Percentiles rank a stretch among this genome's conserved stretches.
Conservation (phyloP, 2,329 filamentous ascomycete species). For the Byssothecium circinans region DNA sequence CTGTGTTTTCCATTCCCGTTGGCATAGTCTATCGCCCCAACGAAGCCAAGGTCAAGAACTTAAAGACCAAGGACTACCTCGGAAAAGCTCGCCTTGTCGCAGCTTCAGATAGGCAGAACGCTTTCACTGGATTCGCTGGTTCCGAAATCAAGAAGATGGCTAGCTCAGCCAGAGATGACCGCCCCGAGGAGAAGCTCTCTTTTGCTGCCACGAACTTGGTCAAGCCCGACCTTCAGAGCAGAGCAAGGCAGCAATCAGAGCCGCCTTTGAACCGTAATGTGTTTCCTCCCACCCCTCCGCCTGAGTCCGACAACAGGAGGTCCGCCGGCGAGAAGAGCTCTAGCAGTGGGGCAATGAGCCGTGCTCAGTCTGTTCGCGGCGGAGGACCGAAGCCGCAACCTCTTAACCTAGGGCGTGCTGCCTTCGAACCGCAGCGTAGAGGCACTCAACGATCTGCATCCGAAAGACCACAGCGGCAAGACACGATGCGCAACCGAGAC, state of each 20-base stretch:
- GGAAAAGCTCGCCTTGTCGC: conserved; percentile 94
- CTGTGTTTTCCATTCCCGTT: conserved; percentile 96
- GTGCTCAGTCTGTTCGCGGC: conserved; percentile 54
- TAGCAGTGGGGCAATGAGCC: conserved; percentile 43
- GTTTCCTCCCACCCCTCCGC: conserved; percentile 97
- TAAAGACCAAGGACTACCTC: conserved; percentile 97
- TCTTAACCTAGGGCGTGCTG: conserved; percentile 52
- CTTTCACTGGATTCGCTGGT: conserved; percentile 79
- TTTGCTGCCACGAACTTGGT: conserved; percentile 93
- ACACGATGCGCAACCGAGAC: conserved; percentile 38
- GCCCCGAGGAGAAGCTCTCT: conserved; percentile 80
- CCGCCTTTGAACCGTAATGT: conserved; percentile 76
- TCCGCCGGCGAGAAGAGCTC: conserved; percentile 25
- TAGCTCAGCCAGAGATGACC: conserved; percentile 68
- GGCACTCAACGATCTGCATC: conserved; percentile 47
- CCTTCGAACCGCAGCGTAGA: conserved; percentile 47
- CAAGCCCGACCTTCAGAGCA: conserved; percentile 77
- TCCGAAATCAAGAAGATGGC: conserved; percentile 73
- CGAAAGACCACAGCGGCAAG: conserved; percentile 46
- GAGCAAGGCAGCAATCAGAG: conserved; percentile 78
- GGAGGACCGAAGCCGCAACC: conserved; percentile 52
- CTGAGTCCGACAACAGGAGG: conserved; percentile 72
- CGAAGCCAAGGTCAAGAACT: conserved; percentile 95
- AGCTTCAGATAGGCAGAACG: conserved; percentile 77
- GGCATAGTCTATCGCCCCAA: conserved; percentile 95